These are phyloP conservation scores for Amylocystis lapponica DNA, from an alignment of 768 basidiomycete species.

Conservation along the genomic window DNA sequence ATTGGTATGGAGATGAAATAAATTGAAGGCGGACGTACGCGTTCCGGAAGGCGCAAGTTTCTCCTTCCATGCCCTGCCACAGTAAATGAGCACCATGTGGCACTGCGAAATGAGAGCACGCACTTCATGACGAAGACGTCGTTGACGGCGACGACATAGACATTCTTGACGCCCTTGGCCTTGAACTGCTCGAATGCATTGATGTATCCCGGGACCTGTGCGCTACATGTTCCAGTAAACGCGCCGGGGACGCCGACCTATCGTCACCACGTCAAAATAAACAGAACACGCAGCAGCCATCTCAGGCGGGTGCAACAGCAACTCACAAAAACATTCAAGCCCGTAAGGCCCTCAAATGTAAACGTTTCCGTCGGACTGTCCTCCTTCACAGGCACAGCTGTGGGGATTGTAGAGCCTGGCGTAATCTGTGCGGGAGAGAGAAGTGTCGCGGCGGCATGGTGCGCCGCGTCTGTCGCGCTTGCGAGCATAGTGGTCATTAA, in stretches of 20 bases:
- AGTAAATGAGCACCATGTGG: conserved; percentile 4
- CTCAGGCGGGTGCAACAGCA: too few relatives aligned
- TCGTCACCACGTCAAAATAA: background rate
- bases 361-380: conserved; percentile 38
- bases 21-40: conserved; percentile 37
- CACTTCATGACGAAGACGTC: conserved; percentile 65
- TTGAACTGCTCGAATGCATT: conserved; percentile 63
- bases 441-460: conserved; percentile 46
- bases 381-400: conserved; percentile 50
- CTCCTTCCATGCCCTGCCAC: conserved; percentile 59
- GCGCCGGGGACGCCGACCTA: conserved; percentile 75
- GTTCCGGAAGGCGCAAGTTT: conserved; percentile 52
- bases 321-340: conserved; percentile 62
- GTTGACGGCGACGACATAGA: conserved; percentile 74
- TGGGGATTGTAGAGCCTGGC: conserved; percentile 45
- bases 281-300: conserved; percentile 6
- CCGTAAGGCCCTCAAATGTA: conserved; percentile 39
- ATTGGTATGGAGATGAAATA: conserved; percentile 12
- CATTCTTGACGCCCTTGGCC: conserved; percentile 63
- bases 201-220: conserved; percentile 60
- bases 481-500: conserved; percentile 46
- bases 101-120: conserved; percentile 1
- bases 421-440: conserved; percentile 41
- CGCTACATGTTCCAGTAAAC: conserved; percentile 68
- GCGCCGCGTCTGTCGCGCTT: conserved; percentile 45